Conservation (phyloP, 345 rosid genomes). For the Eucalyptus marginata region DNA sequence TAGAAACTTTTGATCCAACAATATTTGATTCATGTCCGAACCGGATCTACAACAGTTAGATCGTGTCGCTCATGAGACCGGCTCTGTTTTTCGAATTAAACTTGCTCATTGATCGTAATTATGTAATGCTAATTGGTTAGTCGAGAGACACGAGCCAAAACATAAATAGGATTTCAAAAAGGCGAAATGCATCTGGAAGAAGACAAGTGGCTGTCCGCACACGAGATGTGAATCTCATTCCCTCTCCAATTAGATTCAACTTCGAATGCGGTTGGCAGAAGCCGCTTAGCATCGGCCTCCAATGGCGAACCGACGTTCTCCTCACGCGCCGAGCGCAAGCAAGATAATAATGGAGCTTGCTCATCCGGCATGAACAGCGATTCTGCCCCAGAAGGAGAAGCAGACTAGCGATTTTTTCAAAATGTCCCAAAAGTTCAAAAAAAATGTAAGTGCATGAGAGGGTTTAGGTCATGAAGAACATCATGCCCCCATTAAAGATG, state of each 20-base stretch:
- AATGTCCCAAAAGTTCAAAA: not conserved
- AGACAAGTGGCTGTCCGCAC: not conserved
- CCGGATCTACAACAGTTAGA: not conserved
- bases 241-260: not conserved
- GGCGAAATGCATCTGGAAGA: not conserved
- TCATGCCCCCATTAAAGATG: constrained; percentile 10
- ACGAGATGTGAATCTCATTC: not conserved
- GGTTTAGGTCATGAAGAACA: constrained; percentile 28
- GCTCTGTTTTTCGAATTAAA: not conserved
- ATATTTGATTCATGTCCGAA: not conserved
- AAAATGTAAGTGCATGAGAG: not conserved
- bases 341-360: not conserved
- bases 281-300: not conserved
- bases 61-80: not conserved
- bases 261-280: not conserved
- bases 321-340: not conserved
- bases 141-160: not conserved
- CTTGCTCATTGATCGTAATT: not conserved
- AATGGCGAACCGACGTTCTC: not conserved
- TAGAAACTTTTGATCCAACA: not conserved
- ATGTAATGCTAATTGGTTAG: not conserved
- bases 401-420: not conserved
- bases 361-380: not conserved
- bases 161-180: not conserved
- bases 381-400: not conserved